Evolutionary conservation across 1,139 yeast species (phyloP).

Genomic region (Sugiyamaella castrensis): DNA sequence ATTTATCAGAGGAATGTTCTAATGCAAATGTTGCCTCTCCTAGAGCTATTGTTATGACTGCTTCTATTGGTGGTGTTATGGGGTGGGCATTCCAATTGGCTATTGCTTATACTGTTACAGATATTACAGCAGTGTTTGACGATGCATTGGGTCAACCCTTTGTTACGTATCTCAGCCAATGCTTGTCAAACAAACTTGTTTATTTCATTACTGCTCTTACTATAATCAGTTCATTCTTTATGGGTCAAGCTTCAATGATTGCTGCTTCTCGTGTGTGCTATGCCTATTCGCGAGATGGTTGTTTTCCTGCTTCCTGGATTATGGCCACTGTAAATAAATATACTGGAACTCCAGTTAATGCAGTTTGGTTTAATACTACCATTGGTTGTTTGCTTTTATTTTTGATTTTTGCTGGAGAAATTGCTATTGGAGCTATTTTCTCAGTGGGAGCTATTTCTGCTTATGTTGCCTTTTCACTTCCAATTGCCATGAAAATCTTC

Average conservation of each 20-base stretch:
- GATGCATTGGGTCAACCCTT: constrained; percentile 66
- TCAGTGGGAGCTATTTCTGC: constrained; percentile 76
- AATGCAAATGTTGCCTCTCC: constrained; percentile 67
- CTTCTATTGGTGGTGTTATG: constrained; percentile 57
- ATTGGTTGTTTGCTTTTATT: constrained; percentile 57
- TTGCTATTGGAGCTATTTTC: constrained; percentile 71
- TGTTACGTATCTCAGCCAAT: constrained; percentile 55
- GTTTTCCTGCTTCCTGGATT: constrained; percentile 57
- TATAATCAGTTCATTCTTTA: constrained; percentile 56
- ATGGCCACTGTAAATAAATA: constrained; percentile 53
- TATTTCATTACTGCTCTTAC: constrained; percentile 59
- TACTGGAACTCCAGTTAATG: constrained; percentile 68
- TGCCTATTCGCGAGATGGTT: constrained; percentile 68
- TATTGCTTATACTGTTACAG: constrained; percentile 61
- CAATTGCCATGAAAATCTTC: constrained; percentile 51
- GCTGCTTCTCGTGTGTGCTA: constrained; percentile 69
- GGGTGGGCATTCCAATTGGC: constrained; percentile 65
- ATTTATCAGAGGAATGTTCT: constrained; percentile 66
- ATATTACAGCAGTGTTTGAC: constrained; percentile 49
- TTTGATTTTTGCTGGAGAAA: constrained; percentile 58
- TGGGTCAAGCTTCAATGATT: constrained; percentile 70
- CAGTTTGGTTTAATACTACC: constrained; percentile 62
- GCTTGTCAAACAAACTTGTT: constrained; percentile 46
- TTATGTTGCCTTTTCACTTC: constrained; percentile 66
- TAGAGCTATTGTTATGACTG: constrained; percentile 61